phyloP scores from a whole-genome alignment of 495 filamentous ascomycete species.

The Amorphotheca resinae region DNA sequence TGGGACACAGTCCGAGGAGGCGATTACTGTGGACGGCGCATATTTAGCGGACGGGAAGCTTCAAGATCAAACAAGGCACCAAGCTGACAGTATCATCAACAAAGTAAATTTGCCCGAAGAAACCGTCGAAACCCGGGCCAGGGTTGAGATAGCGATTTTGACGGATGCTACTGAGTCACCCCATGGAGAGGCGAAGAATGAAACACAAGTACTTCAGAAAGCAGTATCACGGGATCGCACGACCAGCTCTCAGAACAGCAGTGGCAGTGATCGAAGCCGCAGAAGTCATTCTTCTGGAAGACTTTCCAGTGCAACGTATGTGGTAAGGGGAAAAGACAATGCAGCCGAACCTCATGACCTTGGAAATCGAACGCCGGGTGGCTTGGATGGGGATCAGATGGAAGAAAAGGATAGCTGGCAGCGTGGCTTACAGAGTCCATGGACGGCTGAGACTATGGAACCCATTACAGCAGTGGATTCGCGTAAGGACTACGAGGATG shows the following conservation, averaged over 20 bases:
- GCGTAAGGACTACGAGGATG: background rate
- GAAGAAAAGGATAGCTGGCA: constrained; percentile 7
- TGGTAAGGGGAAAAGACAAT: too few relatives aligned
- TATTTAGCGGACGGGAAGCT: too few relatives aligned
- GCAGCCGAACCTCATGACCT: too few relatives aligned
- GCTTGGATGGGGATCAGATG: too few relatives aligned
- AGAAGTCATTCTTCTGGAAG: background rate
- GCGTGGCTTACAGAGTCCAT: constrained; percentile 13
- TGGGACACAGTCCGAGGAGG: too few relatives aligned
- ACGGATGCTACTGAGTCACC: background rate
- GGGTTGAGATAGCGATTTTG: background rate
- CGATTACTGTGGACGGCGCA: too few relatives aligned
- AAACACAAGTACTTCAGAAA: constrained; percentile 1
- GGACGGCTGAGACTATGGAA: constrained; percentile 4
- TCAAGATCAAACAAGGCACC: too few relatives aligned
- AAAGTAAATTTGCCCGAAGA: too few relatives aligned
- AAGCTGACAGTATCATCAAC: too few relatives aligned
- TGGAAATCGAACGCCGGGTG: too few relatives aligned
- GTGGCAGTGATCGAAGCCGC: background rate
- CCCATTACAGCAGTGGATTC: background rate
- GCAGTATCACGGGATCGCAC: constrained; percentile 1
- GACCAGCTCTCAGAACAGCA: background rate
- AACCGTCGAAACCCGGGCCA: background rate
- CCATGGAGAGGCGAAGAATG: background rate
- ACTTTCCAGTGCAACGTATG: too few relatives aligned